A percentile compares a stretch with the other conserved stretches of the same genome.
These are phyloP conservation scores for Fusarium sacchari DNA, from an alignment of 2,329 filamentous ascomycete genomes.

Conservation along the genomic window DNA sequence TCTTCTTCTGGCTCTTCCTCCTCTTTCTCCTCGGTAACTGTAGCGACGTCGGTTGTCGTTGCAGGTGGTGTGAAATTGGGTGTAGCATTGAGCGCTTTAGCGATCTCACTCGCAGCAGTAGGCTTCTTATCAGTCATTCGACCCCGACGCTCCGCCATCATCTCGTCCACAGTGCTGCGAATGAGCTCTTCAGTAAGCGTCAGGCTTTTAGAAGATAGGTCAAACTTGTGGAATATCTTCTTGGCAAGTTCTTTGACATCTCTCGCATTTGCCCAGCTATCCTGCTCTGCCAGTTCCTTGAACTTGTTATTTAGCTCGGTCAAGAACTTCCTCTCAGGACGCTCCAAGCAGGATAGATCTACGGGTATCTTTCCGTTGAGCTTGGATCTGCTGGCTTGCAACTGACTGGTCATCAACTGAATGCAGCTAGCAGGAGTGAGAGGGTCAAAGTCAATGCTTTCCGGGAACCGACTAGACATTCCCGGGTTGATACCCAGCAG, in stretches of 20 bases:
- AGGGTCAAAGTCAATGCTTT: conserved; percentile 65
- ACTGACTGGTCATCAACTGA: conserved; percentile 47
- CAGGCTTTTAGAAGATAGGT: conserved; percentile 15
- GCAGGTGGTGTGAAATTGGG: neutral
- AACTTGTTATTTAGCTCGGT: conserved; percentile 47
- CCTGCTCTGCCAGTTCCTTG: conserved; percentile 50
- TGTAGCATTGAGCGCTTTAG: accelerated
- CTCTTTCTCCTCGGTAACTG: neutral
- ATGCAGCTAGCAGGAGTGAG: conserved; percentile 56
- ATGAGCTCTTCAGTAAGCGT: conserved; percentile 34
- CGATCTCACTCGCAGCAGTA: accelerated
- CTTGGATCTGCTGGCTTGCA: conserved; percentile 48
- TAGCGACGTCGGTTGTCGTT: neutral
- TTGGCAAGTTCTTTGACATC: conserved; percentile 68
- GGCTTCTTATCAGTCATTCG: conserved; percentile 27
- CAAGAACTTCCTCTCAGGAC: conserved; percentile 9
- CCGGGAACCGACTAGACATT: conserved; percentile 72
- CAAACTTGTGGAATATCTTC: conserved; percentile 55
- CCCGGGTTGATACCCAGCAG: conserved; percentile 71
- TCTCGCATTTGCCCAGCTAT: conserved; percentile 70
- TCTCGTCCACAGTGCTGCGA: conserved; percentile 29
- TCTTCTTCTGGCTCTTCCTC: neutral
- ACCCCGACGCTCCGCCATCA: conserved; percentile 31
- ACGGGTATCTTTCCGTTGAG: conserved; percentile 33
- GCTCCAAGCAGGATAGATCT: conserved; percentile 43